These are phyloP conservation scores for Cutaneotrichosporon sp. DNA, from an alignment of 1,284 basidiomycete genomes.

Conservation along the genomic window DNA sequence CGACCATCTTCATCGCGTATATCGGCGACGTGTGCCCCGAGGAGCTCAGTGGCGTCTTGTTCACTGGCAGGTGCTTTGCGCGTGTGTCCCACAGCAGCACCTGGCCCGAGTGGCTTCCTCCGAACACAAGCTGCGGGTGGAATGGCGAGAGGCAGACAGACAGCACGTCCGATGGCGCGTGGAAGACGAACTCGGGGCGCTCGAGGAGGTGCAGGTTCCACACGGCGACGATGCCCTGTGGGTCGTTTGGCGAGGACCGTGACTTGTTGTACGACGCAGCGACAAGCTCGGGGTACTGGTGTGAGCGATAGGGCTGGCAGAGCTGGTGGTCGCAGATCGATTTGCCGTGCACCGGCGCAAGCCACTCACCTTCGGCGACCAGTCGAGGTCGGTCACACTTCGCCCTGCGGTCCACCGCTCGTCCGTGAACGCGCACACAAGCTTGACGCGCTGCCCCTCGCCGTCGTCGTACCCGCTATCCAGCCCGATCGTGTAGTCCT, in stretches of 20 bases:
- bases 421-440: conserved; percentile 83
- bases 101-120: conserved; percentile 97
- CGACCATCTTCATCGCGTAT: conserved; percentile 95
- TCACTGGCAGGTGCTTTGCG: conserved; percentile 88
- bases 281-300: conserved; percentile 89
- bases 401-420: conserved; percentile 85
- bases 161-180: conserved; percentile 93
- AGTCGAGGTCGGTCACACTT: conserved; percentile 93
- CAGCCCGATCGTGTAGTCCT: conserved; percentile 85
- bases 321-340: too few species aligned
- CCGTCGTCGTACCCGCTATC: conserved; percentile 78
- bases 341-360: too few species aligned
- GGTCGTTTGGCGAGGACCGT: conserved; percentile 82
- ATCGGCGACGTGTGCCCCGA: conserved; percentile 98
- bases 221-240: conserved; percentile 93
- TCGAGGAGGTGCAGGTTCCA: conserved; percentile 97
- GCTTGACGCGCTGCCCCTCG: conserved; percentile 83
- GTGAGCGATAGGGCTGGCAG: too few species aligned
- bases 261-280: conserved; percentile 98
- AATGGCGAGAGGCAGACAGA: conserved; percentile 96
- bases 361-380: conserved; percentile 82
- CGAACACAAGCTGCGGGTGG: conserved; percentile 94
- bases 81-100: conserved; percentile 99
- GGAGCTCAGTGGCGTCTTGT: conserved; percentile 93
- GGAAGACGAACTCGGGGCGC: conserved; percentile 95